A percentile compares a stretch with the other conserved stretches of the same genome.
These are phyloP conservation scores for Talaromyces sp. DNA, from an alignment of 2,329 filamentous ascomycete genomes.

Conservation along the genomic window DNA sequence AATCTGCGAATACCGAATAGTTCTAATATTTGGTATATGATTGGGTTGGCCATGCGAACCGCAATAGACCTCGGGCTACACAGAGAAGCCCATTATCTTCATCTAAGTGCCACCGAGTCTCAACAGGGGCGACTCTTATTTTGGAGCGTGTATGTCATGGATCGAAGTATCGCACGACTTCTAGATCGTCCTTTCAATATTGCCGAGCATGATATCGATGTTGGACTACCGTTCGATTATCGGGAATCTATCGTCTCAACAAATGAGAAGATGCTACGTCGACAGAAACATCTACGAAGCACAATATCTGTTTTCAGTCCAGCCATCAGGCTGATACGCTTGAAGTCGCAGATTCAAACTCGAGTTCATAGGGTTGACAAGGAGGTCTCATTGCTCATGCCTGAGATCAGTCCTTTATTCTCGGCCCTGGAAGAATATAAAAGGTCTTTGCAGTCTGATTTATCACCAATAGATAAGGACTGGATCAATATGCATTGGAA, in stretches of 20 bases:
- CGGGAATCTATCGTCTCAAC: conserved; percentile 3
- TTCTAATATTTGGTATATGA: conserved; percentile 27
- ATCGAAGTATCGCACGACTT: conserved; percentile 30
- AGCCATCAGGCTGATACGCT: conserved; percentile 13
- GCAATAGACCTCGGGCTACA: conserved; percentile 29
- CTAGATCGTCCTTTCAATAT: conserved; percentile 35
- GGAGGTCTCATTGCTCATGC: conserved; percentile 4
- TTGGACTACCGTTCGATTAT: conserved; percentile 20
- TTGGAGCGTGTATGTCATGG: conserved; percentile 35
- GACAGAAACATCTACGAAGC: neutral
- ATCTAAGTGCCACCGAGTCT: conserved; percentile 12
- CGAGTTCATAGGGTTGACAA: conserved; percentile 18
- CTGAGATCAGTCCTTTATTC: conserved; percentile 14
- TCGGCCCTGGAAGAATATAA: conserved; percentile 15
- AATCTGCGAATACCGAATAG: conserved; percentile 23
- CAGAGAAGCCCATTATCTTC: conserved; percentile 17
- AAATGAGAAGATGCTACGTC: neutral
- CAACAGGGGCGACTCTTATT: conserved; percentile 27
- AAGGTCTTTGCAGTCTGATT: conserved; percentile 1
- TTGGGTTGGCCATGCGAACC: conserved; percentile 27
- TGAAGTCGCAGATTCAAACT: conserved; percentile 17
- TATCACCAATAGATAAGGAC: conserved; percentile 14
- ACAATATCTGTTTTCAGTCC: conserved; percentile 11
- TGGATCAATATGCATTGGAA: conserved; percentile 27
- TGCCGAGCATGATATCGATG: conserved; percentile 35